Base-by-base conservation (phyloP, 2,329 filamentous ascomycete genomes). In the Claviceps spartinae region DNA sequence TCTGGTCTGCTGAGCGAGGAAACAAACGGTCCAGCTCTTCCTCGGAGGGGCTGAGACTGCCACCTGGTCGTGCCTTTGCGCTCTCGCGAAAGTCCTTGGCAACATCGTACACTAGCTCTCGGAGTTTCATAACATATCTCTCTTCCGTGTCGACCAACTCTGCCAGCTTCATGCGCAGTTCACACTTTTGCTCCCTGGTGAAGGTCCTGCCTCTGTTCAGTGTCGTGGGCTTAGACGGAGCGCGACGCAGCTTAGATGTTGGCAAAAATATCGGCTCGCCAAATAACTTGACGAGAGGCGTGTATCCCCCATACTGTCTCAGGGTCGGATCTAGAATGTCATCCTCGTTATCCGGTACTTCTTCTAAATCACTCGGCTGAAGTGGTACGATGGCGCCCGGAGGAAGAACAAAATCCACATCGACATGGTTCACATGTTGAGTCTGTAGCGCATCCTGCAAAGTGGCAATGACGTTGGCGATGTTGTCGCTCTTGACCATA, bases 81-180 rank as follows among this genome's bases (percentile, higher is more conserved):
- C 82, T 84, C 49, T 83, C 72, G 36, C 86, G 82, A 60, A 94
- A 90, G 55, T 94, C 86, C 51, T 81, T 79, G 26, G 88, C 88
- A 34, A 96, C 81, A 54, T 84, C 81, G 56, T 86, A 81, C 43
- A 95, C 85, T 54, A 98, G 70, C 58, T 93, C 86, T 55, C 86
- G 81, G 52, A 98, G 70, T 66, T 97, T 96, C 60, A 79, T 77
- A 43, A 98, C 88, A 67, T 97, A 98, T 65, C 88, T 84, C 64
- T 93, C 88, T 66, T 98, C 93, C 0, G 93, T 98, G 61, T 95
- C 87, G 37, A 96, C 80, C 54, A 97, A 71, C 66, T 98, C 93
- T 54, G 81, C 83, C 75, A 98, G 83, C 66, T 95, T 91, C 67
- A 90, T 85, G 42, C 90, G 82, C 58, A 96, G 72, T 50, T 86